These are phyloP conservation scores for Leccinum sublutescens DNA, from an alignment of 768 basidiomycete species.

Conservation along the genomic window DNA sequence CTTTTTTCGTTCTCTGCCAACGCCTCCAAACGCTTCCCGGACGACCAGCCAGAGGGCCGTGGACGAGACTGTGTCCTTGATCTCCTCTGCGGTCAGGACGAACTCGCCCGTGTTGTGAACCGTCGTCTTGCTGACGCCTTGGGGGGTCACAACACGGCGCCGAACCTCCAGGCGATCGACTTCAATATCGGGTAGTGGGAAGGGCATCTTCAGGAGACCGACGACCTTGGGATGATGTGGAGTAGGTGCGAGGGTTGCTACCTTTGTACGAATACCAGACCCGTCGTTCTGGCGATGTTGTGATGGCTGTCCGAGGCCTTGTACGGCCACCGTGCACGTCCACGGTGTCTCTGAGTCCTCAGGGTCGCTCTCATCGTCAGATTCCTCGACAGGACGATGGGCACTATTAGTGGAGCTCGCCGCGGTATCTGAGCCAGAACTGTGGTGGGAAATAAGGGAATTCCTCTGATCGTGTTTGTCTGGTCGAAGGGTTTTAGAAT, in stretches of 20 bases:
- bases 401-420: slow-evolving; percentile 23
- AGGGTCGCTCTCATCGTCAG: slow-evolving; percentile 84
- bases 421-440: slow-evolving; percentile 34
- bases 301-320: slow-evolving; percentile 36
- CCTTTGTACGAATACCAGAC: slow-evolving; percentile 47
- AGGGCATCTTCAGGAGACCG: slow-evolving; percentile 86
- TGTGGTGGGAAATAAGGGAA: slow-evolving; percentile 42
- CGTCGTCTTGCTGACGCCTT: slow-evolving; percentile 27
- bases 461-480: slow-evolving; percentile 29
- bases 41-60: slow-evolving; percentile 92
- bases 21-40: slow-evolving; percentile 88
- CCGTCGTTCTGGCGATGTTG: slow-evolving; percentile 4
- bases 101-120: slow-evolving; percentile 34
- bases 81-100: slow-evolving; percentile 81
- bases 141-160: slow-evolving; percentile 42
- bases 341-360: slow-evolving; percentile 97
- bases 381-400: slow-evolving; percentile 38
- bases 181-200: slow-evolving; percentile 80
- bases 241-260: slow-evolving; percentile 85
- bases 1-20: slow-evolving; percentile 75
- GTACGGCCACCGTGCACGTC: slow-evolving; percentile 80
- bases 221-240: slow-evolving; percentile 97
- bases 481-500: slow-evolving; percentile 10
- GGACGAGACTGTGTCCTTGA: slow-evolving; percentile 88
- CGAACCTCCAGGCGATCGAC: slow-evolving; percentile 57